Conservation (phyloP, 2,329 filamentous ascomycete genomes). For the Decorospora gaudefroyi region DNA sequence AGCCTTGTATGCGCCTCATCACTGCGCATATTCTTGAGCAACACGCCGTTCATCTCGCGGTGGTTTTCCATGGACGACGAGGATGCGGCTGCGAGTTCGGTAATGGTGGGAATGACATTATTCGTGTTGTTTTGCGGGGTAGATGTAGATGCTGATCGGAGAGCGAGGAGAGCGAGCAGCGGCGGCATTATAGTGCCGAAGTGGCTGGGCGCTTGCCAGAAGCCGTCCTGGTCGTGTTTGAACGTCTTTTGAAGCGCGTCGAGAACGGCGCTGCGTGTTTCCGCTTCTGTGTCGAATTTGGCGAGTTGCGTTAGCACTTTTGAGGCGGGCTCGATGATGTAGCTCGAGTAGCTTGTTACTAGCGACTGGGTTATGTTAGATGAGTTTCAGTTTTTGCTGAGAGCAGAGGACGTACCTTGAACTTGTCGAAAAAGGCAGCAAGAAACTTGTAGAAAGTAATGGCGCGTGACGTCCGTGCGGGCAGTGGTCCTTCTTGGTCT, state of each 20-base stretch:
- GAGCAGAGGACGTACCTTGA: conserved; percentile 61
- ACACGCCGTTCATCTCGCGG: conserved; percentile 78
- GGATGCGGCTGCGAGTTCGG: conserved; percentile 75
- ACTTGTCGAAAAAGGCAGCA: conserved; percentile 75
- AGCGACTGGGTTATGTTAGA: conserved; percentile 63
- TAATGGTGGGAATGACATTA: conserved; percentile 71
- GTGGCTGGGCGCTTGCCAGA: conserved; percentile 91
- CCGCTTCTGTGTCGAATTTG: conserved; percentile 52
- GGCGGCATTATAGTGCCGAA: conserved; percentile 73
- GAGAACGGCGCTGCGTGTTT: conserved; percentile 72
- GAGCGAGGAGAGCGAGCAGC: conserved; percentile 65
- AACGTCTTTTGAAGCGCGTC: conserved; percentile 75
- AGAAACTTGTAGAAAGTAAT: conserved; percentile 84
- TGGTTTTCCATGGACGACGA: conserved; percentile 87
- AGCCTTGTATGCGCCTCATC: conserved; percentile 73
- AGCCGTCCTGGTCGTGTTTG: conserved; percentile 88
- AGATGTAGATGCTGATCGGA: conserved; percentile 20
- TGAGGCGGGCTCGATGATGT: conserved; percentile 76
- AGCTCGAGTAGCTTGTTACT: conserved; percentile 87
- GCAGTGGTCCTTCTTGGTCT: conserved; percentile 65
- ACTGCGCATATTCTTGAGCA: conserved; percentile 78
- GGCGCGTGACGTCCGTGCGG: conserved; percentile 55
- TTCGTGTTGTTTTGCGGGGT: conserved; percentile 49
- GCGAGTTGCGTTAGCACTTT: conserved; percentile 59
- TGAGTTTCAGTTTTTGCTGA: conserved; percentile 8